Base-by-base conservation (phyloP, 2,329 filamentous ascomycete species). In the Lachnellula hyalina region DNA sequence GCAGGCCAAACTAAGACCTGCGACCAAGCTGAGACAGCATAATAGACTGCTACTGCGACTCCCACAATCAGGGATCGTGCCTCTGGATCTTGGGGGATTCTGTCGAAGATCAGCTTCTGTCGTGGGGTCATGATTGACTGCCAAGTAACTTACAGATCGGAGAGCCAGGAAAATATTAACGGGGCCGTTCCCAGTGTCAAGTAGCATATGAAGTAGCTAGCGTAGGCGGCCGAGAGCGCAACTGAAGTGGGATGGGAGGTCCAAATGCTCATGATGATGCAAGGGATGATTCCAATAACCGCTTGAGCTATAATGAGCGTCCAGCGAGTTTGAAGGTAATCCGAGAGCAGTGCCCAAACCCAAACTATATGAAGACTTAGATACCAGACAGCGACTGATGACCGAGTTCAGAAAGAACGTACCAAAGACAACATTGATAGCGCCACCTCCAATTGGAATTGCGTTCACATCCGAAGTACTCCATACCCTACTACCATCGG, bases 231-330 rank as follows among this genome's bases (percentile, higher is more conserved):
- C 0, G 72, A 71, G 0, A 80, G 51, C 0, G 75, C 69, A 1
- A 76, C 73, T 0, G 68, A 64, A 2, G 62, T 59, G 0, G 77
- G 77, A 28, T 77, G 70, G 1, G 71, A 63, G 0, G 77, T 80
- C 78, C 78, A 80, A n/a, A 78, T 66, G 21, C 72, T 77, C 76
- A 81, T 78, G n/a, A 74, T 75, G 32, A 79, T 77, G 52, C 71
- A 73, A 1, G 75, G 74, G 3, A 78, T 67, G 3, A 79, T 65
- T 1, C 73, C 77, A 48, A 81, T 77, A 2, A 73, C 49, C 17
- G 69, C 73, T 65, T 81, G 78, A 2, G 68, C 61, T 6, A 81
- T 67, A 32, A 81, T 75, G 5, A 81, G 67, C 0, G 72, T 73
- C 78, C 78, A 81, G 21, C 78, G 67, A 0, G 77, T 78, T 38